Base-by-base conservation (phyloP, 2,329 filamentous ascomycete genomes). In the Hymenoscyphus fraxineus region DNA sequence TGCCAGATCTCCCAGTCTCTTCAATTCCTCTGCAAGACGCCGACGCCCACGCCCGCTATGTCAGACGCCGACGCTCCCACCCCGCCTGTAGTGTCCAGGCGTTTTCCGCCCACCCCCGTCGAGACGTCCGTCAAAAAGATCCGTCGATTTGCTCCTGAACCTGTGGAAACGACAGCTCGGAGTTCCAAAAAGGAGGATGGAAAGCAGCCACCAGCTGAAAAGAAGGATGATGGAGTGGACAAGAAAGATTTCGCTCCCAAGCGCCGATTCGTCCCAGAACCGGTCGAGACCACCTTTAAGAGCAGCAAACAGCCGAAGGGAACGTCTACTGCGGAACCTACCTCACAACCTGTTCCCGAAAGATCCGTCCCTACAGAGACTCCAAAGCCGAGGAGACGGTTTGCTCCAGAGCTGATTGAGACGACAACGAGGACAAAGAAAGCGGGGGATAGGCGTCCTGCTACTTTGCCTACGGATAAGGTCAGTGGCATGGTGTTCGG, bases 341-440 rank as follows among this genome's bases (percentile, higher is more conserved):
- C 84, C 0, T 82, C 83, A 31, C 81, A 58, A 82, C 83, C 81
- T 62, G 80, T 81, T 12, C 77, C 80, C 40, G 64, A 64, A 61
- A 66, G 67, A 40, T 51, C 68, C 72, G 73, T 65, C 67, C 70
- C 66, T 71, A 64, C 68, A 73, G 74, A 70, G 73, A 73, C 64
- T 55, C 70, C 74, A 15, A 77, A 67, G 59, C 68, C 64, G 22
- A 69, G 68, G 70, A 80, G 82, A 67, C 79, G 79, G 65, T 96
- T 96, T 75, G 84, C 88, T 38, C 92, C 92, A 13, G 89, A 94
- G 72, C 80, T 96, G 63, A 88, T 96, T 67, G 92, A 94, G 76
- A 93, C 91, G 2, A 89, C 89, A 3, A 86, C 87, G 71, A 83
- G 92, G 61, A 87, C 87, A 40, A 86, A 89, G 67, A 87, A 87